Base-by-base conservation (phyloP, 257 asterid genomes). In the Henckelia pumila region DNA sequence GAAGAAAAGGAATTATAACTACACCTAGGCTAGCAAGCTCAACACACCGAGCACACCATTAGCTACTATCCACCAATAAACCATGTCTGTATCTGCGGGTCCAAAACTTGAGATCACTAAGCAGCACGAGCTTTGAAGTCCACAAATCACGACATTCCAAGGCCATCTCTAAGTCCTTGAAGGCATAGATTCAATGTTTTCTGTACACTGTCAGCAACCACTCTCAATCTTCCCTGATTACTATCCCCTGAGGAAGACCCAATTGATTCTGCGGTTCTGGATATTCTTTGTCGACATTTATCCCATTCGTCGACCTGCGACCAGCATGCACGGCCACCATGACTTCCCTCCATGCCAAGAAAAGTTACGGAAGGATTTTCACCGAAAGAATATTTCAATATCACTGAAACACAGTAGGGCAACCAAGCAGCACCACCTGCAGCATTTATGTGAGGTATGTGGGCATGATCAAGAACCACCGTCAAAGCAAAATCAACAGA, bases 361-460 rank as follows among this genome's bases (percentile, higher is more conserved):
- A 88, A 94, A 37, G 86, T 77, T 4, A 91, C 95, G 13, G 24
- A 72, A 2, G 92, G 85, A 67, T 77, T 94, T 49, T 94, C 99
- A 32, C 92, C 88, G 50, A 88, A 94, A 7, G 81, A 78, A 78
- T 91, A 94, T 73, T 89, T 84, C 76, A 94, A 75, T 72, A 95
- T 83, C 25, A 94, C 89, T 1, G 99, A 94, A 50, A 87, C 98
- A 63, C 99, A 94, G 67, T 94, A 91, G 3, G 98, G 96, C 81
- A 94, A 78, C 99, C 99, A 94, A 26, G 99, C 99, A 30, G 96
- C 99, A 56, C 99, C 99, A 22, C 99, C 99, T 10, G 97, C 96
- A 25, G 96, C 99, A 44, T 94, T 94, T 61, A 94, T 70, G 23
- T 84, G 96, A 25, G 98, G 96, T 78, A 94, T 88, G 74, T 87